Evolutionary conservation across 2,329 filamentous ascomycete species (phyloP).

Genomic region (Aureobasidium pullulans): DNA sequence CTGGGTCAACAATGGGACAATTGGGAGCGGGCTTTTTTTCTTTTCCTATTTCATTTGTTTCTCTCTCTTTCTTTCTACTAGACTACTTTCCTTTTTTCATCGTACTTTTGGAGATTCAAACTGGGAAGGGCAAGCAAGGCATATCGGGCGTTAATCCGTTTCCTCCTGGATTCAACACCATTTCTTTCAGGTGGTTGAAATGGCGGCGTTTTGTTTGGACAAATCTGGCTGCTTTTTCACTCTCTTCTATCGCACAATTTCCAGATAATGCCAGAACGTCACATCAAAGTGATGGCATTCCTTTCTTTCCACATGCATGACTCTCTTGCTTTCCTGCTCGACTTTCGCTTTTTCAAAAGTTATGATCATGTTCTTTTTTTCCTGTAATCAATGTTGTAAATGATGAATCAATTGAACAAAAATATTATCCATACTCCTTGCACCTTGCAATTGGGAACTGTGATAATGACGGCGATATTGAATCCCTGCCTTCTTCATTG

Average conservation of each 20-base stretch:
- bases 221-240: neutral
- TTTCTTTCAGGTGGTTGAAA: neutral
- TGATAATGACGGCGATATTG: too few relatives aligned
- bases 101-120: neutral
- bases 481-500: too few relatives aligned
- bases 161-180: neutral
- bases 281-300: too few relatives aligned
- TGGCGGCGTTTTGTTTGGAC: neutral
- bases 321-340: too few relatives aligned
- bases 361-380: too few relatives aligned
- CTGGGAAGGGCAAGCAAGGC: neutral
- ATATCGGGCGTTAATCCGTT: neutral
- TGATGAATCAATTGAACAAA: too few relatives aligned
- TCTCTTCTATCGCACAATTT: neutral
- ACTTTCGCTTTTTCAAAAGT: too few relatives aligned
- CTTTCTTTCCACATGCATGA: too few relatives aligned
- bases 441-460: too few relatives aligned
- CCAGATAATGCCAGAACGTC: neutral
- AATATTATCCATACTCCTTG: too few relatives aligned
- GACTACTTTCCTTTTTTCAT: neutral
- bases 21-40: neutral
- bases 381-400: too few relatives aligned
- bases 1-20: neutral
- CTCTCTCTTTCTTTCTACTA: neutral
- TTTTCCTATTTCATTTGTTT: neutral